These are phyloP conservation scores for Didymosphaeria variabile DNA, from an alignment of 2,329 filamentous ascomycete species.

Conservation along the genomic window DNA sequence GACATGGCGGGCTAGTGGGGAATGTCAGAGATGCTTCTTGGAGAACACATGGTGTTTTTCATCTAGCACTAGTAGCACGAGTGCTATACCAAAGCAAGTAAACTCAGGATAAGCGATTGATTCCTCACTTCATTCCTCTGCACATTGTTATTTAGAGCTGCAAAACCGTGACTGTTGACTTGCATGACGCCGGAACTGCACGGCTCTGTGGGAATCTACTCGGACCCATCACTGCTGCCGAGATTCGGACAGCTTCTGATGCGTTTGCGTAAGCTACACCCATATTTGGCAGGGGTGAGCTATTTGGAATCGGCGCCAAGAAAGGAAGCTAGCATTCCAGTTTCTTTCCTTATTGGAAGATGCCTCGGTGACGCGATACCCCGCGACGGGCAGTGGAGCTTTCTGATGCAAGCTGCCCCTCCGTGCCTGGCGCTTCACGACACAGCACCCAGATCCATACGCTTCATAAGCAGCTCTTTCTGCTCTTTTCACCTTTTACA, in stretches of 20 bases:
- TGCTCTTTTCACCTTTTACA: not conserved
- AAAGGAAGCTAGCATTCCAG: not conserved
- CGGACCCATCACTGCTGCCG: not conserved
- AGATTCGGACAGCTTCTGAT: not conserved
- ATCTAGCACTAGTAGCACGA: not conserved
- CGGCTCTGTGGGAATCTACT: conserved; percentile 2
- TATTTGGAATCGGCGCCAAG: conserved; percentile 11
- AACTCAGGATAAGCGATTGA: not conserved
- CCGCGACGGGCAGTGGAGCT: conserved; percentile 20
- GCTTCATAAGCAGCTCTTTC: conserved; percentile 4
- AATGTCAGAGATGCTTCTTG: not conserved
- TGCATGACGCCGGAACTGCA: conserved; percentile 1
- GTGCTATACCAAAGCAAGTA: conserved; percentile 1
- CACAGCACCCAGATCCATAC: not conserved
- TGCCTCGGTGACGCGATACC: conserved; percentile 9
- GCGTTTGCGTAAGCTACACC: not conserved
- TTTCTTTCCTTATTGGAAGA: conserved; percentile 7
- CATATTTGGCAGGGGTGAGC: not conserved
- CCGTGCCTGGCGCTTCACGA: not conserved
- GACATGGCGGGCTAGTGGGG: conserved; percentile 45
- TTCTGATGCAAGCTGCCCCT: conserved; percentile 21
- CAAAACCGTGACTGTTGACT: not conserved
- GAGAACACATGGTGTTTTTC: not conserved
- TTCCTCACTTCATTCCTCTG: not conserved
- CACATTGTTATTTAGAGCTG: conserved; percentile 8